These are phyloP conservation scores for Diaporthe amygdali DNA, from an alignment of 2,329 filamentous ascomycete genomes.

Conservation along the genomic window DNA sequence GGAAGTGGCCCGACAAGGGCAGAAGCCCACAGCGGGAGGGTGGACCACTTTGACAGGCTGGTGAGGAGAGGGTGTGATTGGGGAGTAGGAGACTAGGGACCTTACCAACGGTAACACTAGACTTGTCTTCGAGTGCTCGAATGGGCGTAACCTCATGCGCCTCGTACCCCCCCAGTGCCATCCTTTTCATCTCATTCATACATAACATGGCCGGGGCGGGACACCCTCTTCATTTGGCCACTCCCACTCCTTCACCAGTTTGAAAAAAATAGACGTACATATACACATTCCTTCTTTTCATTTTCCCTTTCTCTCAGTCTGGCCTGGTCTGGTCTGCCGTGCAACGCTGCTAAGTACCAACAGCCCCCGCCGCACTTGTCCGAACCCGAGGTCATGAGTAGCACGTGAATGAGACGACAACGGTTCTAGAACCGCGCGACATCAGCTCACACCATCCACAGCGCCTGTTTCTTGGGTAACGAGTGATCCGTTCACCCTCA, in stretches of 20 bases:
- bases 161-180: not conserved
- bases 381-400: not conserved
- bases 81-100: not conserved
- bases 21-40: conserved; percentile 1
- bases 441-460: not conserved
- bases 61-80: not conserved
- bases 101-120: not conserved
- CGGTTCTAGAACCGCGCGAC: not conserved
- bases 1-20: conserved; percentile 1
- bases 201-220: not conserved
- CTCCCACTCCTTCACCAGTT: not conserved
- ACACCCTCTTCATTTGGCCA: not conserved
- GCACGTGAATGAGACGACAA: not conserved
- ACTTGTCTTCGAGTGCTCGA: not conserved
- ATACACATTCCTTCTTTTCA: not conserved
- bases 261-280: not conserved
- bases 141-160: conserved; percentile 12
- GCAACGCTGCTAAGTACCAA: too few relatives aligned
- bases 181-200: not conserved
- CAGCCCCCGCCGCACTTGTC: not conserved
- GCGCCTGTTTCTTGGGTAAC: not conserved
- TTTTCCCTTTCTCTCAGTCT: not conserved
- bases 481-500: not conserved
- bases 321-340: not conserved
- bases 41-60: not conserved